Evolutionary conservation across 371 early-diverging fungal species (phyloP).

Genomic region (Chytridium lagenaria): DNA sequence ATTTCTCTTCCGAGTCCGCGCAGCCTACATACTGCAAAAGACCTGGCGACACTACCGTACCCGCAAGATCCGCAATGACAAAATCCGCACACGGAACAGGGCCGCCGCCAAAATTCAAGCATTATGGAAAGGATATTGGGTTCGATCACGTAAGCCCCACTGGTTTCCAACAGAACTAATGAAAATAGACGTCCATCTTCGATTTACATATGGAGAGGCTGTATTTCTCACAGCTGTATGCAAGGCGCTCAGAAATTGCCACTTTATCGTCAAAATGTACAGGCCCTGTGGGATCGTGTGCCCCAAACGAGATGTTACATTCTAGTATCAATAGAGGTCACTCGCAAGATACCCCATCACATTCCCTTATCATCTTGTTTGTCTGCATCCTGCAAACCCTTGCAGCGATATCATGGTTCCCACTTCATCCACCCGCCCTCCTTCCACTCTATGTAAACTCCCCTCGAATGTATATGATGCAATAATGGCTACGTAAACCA

Average conservation of each 20-base stretch:
- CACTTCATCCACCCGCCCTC: no score
- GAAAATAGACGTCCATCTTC: slow-evolving; percentile 52
- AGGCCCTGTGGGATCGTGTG: slow-evolving; percentile 63
- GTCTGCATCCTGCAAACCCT: neutral
- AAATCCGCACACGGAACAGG: slow-evolving; percentile 53
- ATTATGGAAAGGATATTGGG: slow-evolving; percentile 63
- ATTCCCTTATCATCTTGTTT: neutral
- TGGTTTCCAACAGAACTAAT: neutral
- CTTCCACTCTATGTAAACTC: no score
- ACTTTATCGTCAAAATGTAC: slow-evolving; percentile 65
- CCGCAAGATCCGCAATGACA: slow-evolving; percentile 49
- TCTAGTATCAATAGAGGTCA: neutral
- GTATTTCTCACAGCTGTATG: slow-evolving; percentile 62
- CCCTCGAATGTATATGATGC: no score
- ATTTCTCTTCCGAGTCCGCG: slow-evolving; percentile 49
- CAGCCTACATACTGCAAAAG: slow-evolving; percentile 55
- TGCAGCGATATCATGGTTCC: no score
- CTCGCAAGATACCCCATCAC: neutral
- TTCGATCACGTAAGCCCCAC: slow-evolving; percentile 53
- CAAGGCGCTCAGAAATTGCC: slow-evolving; percentile 52
- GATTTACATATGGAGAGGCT: slow-evolving; percentile 61
- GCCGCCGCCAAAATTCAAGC: slow-evolving; percentile 62
- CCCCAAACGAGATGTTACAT: slow-evolving; percentile 38
- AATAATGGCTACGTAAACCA: no score
- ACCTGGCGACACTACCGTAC: slow-evolving; percentile 49